These are phyloP conservation scores for Botrytis paeoniae DNA, from an alignment of 2,329 filamentous ascomycete genomes.

Conservation along the genomic window DNA sequence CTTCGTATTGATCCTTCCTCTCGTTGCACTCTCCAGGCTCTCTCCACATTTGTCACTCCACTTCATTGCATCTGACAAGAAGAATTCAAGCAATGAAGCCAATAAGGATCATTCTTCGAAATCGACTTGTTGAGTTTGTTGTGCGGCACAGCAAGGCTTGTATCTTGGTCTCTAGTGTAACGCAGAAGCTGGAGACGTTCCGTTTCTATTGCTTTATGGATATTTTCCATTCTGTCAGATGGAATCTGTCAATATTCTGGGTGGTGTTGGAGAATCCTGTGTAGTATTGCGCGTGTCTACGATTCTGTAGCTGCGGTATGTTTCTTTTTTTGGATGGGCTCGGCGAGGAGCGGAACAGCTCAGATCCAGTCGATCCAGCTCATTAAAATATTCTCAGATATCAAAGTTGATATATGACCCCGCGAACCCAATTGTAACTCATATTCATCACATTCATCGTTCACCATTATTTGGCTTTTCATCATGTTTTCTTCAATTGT, in stretches of 20 bases:
- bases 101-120: not conserved
- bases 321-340: constrained; percentile 18
- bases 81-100: not conserved
- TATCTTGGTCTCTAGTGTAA: not conserved
- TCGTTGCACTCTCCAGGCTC: not conserved
- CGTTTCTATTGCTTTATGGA: not conserved
- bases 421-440: not conserved
- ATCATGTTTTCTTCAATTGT: constrained; percentile 16
- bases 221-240: not conserved
- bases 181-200: constrained; percentile 12
- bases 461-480: constrained; percentile 10
- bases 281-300: constrained; percentile 2
- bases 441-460: not conserved
- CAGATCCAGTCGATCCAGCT: not conserved
- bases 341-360: not conserved
- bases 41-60: constrained; percentile 7
- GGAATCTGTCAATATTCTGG: not conserved
- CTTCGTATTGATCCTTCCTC: constrained; percentile 18
- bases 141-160: constrained; percentile 2
- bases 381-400: not conserved
- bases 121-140: not conserved
- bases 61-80: not conserved
- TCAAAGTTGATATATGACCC: constrained; percentile 11
- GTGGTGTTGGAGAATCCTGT: not conserved
- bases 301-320: constrained; percentile 7